Conservation (phyloP, 83 land plant genomes). For the Diphasiastrum complanatum region DNA sequence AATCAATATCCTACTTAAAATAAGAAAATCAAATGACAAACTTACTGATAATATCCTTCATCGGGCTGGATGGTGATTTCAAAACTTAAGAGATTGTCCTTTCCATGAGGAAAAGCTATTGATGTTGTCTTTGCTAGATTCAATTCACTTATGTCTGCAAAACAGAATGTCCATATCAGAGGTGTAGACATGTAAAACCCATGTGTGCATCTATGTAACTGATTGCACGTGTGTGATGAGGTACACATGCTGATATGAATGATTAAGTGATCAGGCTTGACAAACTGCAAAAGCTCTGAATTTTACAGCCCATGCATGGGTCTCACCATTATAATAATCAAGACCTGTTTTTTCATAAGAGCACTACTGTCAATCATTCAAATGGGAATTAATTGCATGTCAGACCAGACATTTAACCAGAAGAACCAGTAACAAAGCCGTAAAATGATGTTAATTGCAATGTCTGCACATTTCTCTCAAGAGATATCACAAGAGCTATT, state of each 20-base stretch:
- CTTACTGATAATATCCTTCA: constrained; percentile 77
- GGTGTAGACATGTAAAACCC: not conserved
- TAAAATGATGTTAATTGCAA: not conserved
- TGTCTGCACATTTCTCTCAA: not conserved
- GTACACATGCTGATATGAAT: not conserved
- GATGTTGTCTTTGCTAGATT: constrained; percentile 64
- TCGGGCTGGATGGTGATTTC: constrained; percentile 72
- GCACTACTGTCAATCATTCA: no score
- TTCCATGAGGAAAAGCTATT: constrained; percentile 67
- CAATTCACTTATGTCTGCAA: constrained; percentile 72
- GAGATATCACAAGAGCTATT: not conserved
- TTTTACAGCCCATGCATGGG: no score
- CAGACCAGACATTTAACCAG: no score
- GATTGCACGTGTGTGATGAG: not conserved
- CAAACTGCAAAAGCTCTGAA: not conserved
- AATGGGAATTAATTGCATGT: no score
- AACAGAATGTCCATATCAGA: not conserved
- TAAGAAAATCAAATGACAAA: not conserved
- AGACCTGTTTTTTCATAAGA: no score
- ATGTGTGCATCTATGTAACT: not conserved
- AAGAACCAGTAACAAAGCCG: constrained; percentile 3
- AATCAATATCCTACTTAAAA: not conserved
- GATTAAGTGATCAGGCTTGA: not conserved
- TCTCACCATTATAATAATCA: no score
- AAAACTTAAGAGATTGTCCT: constrained; percentile 76